These are phyloP conservation scores for Ustilago tritici DNA, from an alignment of 1,284 basidiomycete species.

Conservation along the genomic window DNA sequence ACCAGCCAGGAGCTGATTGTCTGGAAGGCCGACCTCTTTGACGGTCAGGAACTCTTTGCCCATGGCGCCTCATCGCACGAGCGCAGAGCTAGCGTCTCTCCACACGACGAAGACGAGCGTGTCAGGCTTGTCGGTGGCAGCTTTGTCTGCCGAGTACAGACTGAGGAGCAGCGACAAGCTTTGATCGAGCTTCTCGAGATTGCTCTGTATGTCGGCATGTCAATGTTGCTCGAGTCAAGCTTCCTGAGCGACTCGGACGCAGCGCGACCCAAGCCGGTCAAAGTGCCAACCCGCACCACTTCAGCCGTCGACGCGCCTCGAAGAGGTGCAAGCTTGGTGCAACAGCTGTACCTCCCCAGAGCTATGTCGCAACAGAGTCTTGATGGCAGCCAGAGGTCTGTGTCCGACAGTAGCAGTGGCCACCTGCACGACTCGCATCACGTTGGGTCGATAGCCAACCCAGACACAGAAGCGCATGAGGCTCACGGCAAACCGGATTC, in stretches of 20 bases:
- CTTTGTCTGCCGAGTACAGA: constrained; percentile 46
- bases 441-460: neutral
- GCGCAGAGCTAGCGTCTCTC: constrained; percentile 27
- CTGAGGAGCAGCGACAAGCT: constrained; percentile 29
- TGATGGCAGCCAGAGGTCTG: constrained; percentile 15
- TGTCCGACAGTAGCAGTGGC: constrained; percentile 18
- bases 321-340: constrained; percentile 31
- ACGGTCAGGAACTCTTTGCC: constrained; percentile 49
- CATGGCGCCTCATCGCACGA: constrained; percentile 22
- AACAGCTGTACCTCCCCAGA: constrained; percentile 20
- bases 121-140: constrained; percentile 56
- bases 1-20: constrained; percentile 14
- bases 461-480: constrained; percentile 9
- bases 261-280: constrained; percentile 40
- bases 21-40: constrained; percentile 51
- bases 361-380: constrained; percentile 29
- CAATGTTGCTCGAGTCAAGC: constrained; percentile 62
- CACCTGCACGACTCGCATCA: constrained; percentile 1
- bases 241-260: constrained; percentile 56
- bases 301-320: constrained; percentile 36
- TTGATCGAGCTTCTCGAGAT: constrained; percentile 43
- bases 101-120: constrained; percentile 33
- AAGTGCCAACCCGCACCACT: constrained; percentile 37
- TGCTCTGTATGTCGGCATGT: constrained; percentile 51
- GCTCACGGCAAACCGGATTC: constrained; percentile 15